Evolutionary conservation across 768 basidiomycete genomes (phyloP), one percentile per base, ranked within the genome.

Genomic region (Amanita exitialis): DNA sequence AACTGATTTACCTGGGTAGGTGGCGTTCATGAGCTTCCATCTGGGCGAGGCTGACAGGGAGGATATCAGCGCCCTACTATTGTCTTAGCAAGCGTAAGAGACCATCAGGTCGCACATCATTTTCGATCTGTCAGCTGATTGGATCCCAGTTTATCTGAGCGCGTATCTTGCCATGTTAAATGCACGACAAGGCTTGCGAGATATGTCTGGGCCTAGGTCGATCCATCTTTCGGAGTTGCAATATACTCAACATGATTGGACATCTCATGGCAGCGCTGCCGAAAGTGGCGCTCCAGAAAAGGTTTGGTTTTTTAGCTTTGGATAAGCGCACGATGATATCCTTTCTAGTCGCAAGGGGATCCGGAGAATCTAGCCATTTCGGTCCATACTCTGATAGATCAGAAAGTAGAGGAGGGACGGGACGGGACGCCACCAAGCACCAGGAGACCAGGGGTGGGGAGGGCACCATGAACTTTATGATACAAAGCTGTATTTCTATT

Each of bases 151-250:
- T 21, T 80, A 80, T 55, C 64, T 75, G 12, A 82, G 80, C 55
- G 75, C 78, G 6, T 78, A 78, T 56, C 68, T 81, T 8, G 77
- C 79, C 23, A 62, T 62, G 67, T 67, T 80, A 32, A 80, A 79
- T 51, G 72, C 74, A 8, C 68, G 77, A 1, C 62, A 67, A 36
- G 57, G 61, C 1, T 66, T 78, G 21, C 70, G 72, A 9, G 64
- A 64, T 34, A 62, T 56, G 4, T 64, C 66, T 1, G 66, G 66
- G 16, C 59, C 63, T 1, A 57, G 72, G 10, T 74, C 76, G 6
- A 70, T 78, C 46, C 70, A 71, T 46, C 67, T 79, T 32, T 72
- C 69, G 3, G 64, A 66, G n/a, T 57, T 73, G 4, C 64, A 66
- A 35, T 47, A 47, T 3, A 48, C 57, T 10, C 42, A 37, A 18